Percentiles rank a stretch among this genome's conserved stretches.
Conservation (phyloP, 2,329 filamentous ascomycete species). For the Fusarium sp. region DNA sequence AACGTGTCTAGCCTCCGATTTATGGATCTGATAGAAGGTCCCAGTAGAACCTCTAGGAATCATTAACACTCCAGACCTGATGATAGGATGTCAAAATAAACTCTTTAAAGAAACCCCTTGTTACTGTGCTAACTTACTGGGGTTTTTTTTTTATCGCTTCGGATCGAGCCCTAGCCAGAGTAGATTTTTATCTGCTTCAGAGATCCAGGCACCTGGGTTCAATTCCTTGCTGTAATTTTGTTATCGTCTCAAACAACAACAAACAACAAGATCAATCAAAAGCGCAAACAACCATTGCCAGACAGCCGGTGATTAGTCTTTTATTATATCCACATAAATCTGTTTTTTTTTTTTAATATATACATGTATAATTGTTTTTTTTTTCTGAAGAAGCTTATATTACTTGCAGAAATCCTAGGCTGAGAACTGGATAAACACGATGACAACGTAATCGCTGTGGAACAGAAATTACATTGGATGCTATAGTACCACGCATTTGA, state of each 20-base stretch:
- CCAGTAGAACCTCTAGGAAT: not conserved
- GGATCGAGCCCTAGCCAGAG: not conserved
- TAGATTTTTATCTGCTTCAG: not conserved
- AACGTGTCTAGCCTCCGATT: slow-evolving; percentile 38
- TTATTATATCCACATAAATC: not conserved
- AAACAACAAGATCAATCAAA: not conserved
- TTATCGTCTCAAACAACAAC: not conserved
- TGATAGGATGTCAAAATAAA: not conserved
- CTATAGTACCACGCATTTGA: not conserved
- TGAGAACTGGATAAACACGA: not conserved
- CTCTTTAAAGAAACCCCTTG: not conserved
- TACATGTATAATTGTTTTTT: no score
- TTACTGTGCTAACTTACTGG: not conserved
- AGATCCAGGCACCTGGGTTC: slow-evolving; percentile 1
- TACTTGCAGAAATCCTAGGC: not conserved
- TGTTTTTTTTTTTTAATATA: no score
- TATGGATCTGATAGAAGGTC: not conserved
- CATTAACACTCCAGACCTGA: not conserved
- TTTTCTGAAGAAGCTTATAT: not conserved
- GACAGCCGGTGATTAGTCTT: not conserved
- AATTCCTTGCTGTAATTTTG: not conserved
- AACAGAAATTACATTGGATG: slow-evolving; percentile 1
- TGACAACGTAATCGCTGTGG: not conserved
- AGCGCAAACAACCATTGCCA: not conserved
- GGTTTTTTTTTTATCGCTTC: not conserved